Conservation (phyloP, 2,329 filamentous ascomycete genomes). For the Claviceps sp. region DNA sequence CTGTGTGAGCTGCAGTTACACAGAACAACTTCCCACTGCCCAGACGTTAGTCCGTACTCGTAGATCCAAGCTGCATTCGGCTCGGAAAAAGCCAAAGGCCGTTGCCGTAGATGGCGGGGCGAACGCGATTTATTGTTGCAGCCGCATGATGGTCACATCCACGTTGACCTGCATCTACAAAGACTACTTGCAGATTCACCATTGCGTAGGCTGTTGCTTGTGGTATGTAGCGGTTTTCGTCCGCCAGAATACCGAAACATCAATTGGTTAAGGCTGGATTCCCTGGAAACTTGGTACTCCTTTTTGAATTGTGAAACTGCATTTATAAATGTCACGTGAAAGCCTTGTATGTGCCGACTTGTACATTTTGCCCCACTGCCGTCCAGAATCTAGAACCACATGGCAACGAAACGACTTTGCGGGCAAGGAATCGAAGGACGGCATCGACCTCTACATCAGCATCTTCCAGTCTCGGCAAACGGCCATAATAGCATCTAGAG, state of each 20-base stretch:
- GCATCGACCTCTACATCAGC: neutral
- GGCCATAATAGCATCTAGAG: neutral
- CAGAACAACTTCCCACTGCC: too few relatives aligned
- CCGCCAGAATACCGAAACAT: neutral
- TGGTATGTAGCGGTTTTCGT: neutral
- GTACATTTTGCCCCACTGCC: constrained; percentile 2
- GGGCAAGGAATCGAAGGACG: neutral
- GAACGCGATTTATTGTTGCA: neutral
- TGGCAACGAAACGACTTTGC: constrained; percentile 2
- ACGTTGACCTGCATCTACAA: neutral
- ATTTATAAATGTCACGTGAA: constrained; percentile 2
- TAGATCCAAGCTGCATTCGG: neutral
- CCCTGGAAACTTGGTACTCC: neutral
- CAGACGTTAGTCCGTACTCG: too few relatives aligned
- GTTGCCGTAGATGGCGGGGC: neutral
- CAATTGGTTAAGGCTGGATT: neutral
- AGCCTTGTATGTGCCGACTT: neutral
- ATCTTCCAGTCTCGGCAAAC: neutral
- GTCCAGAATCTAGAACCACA: neutral
- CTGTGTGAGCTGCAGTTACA: too few relatives aligned
- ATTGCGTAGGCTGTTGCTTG: neutral
- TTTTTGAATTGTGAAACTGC: neutral
- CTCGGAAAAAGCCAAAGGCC: neutral
- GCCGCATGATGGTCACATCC: neutral
- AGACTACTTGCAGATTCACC: neutral